Conservation (phyloP, 2,329 filamentous ascomycete genomes). For the Diplocarpon rosae region DNA sequence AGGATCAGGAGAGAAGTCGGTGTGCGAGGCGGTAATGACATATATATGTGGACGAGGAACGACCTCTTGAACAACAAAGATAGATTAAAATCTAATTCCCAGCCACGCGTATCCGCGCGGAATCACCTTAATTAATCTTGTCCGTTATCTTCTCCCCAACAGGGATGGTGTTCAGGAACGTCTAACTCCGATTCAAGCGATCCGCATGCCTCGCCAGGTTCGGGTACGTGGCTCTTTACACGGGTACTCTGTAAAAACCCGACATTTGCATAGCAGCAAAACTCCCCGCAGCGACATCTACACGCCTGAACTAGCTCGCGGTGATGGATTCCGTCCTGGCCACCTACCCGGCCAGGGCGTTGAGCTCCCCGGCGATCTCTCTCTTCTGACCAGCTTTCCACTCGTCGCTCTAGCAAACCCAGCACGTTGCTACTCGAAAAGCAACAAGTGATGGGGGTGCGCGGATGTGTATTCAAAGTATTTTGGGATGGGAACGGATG, state of each 20-base stretch:
- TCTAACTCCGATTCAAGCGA: constrained; percentile 4
- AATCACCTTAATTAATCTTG: constrained; percentile 8
- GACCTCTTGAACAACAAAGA: background rate
- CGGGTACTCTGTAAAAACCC: constrained; percentile 6
- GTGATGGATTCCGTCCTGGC: constrained; percentile 7
- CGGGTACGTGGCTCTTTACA: constrained; percentile 8
- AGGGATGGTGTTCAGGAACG: constrained; percentile 7
- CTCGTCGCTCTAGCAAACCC: constrained; percentile 4
- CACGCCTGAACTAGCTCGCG: constrained; percentile 6
- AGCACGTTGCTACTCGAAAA: constrained; percentile 8
- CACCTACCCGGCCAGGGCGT: constrained; percentile 8
- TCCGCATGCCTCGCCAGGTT: constrained; percentile 6
- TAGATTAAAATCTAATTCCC: background rate
- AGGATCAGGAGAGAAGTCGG: background rate
- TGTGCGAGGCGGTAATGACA: background rate
- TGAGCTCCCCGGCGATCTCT: constrained; percentile 10
- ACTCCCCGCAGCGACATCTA: constrained; percentile 9
- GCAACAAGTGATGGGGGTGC: constrained; percentile 5
- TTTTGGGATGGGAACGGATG: constrained; percentile 8
- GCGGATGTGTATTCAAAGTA: too few species aligned
- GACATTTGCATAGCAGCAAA: constrained; percentile 8
- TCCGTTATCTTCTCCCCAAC: constrained; percentile 7
- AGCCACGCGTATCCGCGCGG: background rate
- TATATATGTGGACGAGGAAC: background rate
- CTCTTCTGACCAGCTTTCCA: constrained; percentile 10